phyloP scores from a whole-genome alignment of 2,329 filamentous ascomycete genomes.

The Biscogniauxia sp. region DNA sequence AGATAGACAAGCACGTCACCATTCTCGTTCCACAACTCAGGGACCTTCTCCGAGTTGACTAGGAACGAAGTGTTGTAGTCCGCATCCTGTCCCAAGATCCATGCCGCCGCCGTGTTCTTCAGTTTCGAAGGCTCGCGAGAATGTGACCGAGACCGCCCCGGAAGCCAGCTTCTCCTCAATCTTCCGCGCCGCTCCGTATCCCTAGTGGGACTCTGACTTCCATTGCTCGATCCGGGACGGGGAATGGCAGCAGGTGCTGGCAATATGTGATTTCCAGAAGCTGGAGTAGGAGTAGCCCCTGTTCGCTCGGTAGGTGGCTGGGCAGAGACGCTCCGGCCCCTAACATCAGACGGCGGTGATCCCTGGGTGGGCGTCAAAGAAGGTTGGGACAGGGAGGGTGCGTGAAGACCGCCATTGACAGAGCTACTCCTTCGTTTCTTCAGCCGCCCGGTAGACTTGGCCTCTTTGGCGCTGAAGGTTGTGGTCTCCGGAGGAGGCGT shows the following conservation, averaged over 20 bases:
- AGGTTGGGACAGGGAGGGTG: constrained; percentile 12
- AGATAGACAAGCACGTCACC: constrained; percentile 59
- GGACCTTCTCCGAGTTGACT: constrained; percentile 56
- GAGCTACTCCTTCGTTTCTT: constrained; percentile 30
- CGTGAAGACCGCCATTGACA: constrained; percentile 13
- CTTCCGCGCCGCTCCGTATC: constrained; percentile 39
- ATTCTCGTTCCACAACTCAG: constrained; percentile 63
- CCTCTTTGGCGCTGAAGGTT: constrained; percentile 25
- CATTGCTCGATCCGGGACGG: constrained; percentile 37
- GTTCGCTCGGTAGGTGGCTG: constrained; percentile 38
- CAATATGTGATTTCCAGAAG: constrained; percentile 33
- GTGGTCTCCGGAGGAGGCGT: constrained; percentile 19
- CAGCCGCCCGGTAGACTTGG: constrained; percentile 26
- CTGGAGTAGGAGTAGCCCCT: constrained; percentile 4
- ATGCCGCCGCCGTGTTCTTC: constrained; percentile 39
- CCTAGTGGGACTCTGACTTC: constrained; percentile 43
- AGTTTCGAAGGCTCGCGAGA: constrained; percentile 38
- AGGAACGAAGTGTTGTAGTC: constrained; percentile 57
- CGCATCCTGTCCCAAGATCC: constrained; percentile 53
- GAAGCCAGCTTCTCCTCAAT: constrained; percentile 53
- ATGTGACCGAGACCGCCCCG: constrained; percentile 50
- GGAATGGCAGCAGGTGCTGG: constrained; percentile 23
- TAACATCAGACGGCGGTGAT: constrained; percentile 35
- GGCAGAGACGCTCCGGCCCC: constrained; percentile 48
- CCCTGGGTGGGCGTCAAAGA: constrained; percentile 18